phyloP scores from a whole-genome alignment of 345 rosid genomes.

The Gossypium raimondii region DNA sequence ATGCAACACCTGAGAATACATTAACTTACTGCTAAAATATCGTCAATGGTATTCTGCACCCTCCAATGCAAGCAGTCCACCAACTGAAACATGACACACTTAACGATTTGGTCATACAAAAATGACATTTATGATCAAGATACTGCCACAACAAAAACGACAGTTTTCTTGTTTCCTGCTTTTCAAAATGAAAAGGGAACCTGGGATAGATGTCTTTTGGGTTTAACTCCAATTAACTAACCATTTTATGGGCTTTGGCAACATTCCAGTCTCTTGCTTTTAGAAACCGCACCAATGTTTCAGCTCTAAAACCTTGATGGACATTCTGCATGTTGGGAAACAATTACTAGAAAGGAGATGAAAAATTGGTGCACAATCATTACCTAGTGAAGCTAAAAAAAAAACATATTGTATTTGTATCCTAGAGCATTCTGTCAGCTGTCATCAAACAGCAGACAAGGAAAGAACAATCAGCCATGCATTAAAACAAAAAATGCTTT shows the following conservation, averaged over 20 bases:
- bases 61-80: conserved; percentile 88
- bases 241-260: conserved; percentile 72
- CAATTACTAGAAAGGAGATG: not conserved
- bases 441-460: not conserved
- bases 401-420: not conserved
- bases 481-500: not conserved
- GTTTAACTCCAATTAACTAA: conserved; percentile 22
- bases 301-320: conserved; percentile 62
- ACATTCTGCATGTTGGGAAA: conserved; percentile 42
- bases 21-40: conserved; percentile 62
- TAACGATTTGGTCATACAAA: not conserved
- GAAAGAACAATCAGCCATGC: not conserved
- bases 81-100: conserved; percentile 45
- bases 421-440: not conserved
- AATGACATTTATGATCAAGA: conserved; percentile 1
- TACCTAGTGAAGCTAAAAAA: not conserved
- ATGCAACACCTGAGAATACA: conserved; percentile 6
- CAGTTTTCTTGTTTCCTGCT: not conserved
- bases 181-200: not conserved
- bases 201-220: not conserved
- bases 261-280: conserved; percentile 77
- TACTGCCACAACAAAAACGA: not conserved
- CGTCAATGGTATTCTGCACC: conserved; percentile 74
- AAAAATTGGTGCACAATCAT: not conserved
- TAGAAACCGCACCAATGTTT: conserved; percentile 58